Conservation (phyloP, 441 rosid genomes). For the Cnidoscolus chayamansa region DNA sequence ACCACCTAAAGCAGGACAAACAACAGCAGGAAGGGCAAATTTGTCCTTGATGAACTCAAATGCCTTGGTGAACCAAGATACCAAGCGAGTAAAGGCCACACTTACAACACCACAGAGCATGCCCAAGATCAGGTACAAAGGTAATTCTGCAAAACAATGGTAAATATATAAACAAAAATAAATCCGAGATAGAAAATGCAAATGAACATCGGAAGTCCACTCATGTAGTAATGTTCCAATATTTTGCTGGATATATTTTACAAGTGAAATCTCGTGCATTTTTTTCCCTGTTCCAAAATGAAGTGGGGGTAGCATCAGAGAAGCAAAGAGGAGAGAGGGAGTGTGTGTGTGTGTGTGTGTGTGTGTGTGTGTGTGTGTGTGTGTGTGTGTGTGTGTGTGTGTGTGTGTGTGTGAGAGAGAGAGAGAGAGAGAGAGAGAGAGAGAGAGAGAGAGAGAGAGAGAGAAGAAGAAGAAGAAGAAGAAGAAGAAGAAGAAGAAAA, state of each 20-base stretch:
- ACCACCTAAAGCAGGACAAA: conserved; percentile 95
- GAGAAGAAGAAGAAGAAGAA: too few relatives aligned
- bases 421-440: too few relatives aligned
- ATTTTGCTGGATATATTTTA: neutral
- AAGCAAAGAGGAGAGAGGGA: neutral
- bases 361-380: neutral
- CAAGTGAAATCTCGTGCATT: neutral
- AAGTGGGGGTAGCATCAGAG: neutral
- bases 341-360: neutral
- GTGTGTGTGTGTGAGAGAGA: neutral
- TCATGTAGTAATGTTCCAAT: neutral
- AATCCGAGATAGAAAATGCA: conserved; percentile 1
- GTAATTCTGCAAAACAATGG: conserved; percentile 65
- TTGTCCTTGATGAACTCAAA: conserved; percentile 73
- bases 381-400: neutral
- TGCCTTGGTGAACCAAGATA: conserved; percentile 73
- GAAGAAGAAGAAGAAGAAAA: too few relatives aligned
- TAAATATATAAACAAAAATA: conserved; percentile 18
- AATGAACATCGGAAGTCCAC: neutral
- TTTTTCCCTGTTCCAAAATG: too few relatives aligned
- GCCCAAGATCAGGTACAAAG: conserved; percentile 88
- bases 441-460: neutral
- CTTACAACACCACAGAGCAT: conserved; percentile 96
- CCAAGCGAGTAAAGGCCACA: conserved; percentile 78
- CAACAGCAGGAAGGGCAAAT: conserved; percentile 81